phyloP scores from a whole-genome alignment of 2,329 filamentous ascomycete species.

The Pseudocercospora vitis region DNA sequence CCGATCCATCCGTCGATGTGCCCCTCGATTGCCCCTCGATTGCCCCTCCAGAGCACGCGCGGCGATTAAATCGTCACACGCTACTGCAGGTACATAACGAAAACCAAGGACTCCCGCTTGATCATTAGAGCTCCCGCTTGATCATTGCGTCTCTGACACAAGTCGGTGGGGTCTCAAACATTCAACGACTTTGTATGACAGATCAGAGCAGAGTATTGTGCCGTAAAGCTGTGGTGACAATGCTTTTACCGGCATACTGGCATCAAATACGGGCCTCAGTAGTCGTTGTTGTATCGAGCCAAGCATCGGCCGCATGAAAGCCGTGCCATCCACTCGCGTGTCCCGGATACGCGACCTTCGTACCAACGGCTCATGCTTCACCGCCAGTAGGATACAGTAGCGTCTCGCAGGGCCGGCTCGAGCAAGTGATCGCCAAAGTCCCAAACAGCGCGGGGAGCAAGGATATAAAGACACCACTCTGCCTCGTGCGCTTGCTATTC shows the following conservation, averaged over 20 bases:
- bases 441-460: not conserved
- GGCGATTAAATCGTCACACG: no score
- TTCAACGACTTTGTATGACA: no score
- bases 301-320: no score
- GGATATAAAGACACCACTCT: not conserved
- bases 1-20: no score
- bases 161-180: not conserved
- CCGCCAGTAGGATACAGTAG: not conserved
- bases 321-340: no score
- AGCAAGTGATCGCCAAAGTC: not conserved
- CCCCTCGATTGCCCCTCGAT: not conserved
- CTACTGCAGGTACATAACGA: not conserved
- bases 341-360: no score
- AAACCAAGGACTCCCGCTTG: not conserved
- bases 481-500: not conserved
- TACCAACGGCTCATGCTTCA: not conserved
- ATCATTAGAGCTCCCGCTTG: not conserved
- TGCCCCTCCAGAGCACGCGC: not conserved
- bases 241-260: no score
- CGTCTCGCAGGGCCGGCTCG: not conserved
- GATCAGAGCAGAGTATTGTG: no score
- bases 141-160: not conserved
- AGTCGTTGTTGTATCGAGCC: not conserved
- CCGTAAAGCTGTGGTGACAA: no score
- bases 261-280: no score